Base-by-base conservation (phyloP, 139 green algal species). In the Coelastrella sp. region DNA sequence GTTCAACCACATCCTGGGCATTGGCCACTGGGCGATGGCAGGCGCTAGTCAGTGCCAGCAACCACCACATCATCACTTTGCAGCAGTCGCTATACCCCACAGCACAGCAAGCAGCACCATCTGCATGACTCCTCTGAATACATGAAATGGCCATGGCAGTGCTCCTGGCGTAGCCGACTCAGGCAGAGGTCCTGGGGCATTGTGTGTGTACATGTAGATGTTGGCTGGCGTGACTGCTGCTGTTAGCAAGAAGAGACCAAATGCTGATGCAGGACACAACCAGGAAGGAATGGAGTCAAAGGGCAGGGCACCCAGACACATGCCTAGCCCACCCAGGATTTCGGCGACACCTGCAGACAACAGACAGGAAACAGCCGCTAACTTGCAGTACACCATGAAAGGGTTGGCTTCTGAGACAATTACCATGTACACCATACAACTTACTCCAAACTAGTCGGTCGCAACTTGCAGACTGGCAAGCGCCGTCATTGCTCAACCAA, bases 121-220 rank as follows among this genome's bases (percentile, higher is more conserved):
- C 78, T 84, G 78, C 78, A 84, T 84, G 27, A 84, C 60, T 13
- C 78, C 78, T 8, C 78, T 45, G 4, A 66, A 64, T 6, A 30
- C n/a, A 43, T 84, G 78, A 5, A 64, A 64, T 5, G 57, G 40
- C 23, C n/a, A 50, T n/a, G 78, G 78, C 7, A 84, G 45, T 4
- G 69, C 43, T 6, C 38, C 83, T n/a, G 77, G 45, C 5, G 48
- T 41, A 35, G 71, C 85, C 23, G 60, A 74, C 59, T 89, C 73
- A 23, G 88, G 85, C 19, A 85, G 40, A 19, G 88, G 85, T 13
- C 85, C 88, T 5, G 82, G 88, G 15, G 88, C 85, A 59, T 91
- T 91, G 85, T 91, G 85, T 11, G 85, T 91, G 19, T 63, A 79
- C 89, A 92, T 92, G 86, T 89, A 90, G 43, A 89, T 88, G 84